Conservation (phyloP, 352 stramenopile species). For the Phytopythium kandeliae region DNA sequence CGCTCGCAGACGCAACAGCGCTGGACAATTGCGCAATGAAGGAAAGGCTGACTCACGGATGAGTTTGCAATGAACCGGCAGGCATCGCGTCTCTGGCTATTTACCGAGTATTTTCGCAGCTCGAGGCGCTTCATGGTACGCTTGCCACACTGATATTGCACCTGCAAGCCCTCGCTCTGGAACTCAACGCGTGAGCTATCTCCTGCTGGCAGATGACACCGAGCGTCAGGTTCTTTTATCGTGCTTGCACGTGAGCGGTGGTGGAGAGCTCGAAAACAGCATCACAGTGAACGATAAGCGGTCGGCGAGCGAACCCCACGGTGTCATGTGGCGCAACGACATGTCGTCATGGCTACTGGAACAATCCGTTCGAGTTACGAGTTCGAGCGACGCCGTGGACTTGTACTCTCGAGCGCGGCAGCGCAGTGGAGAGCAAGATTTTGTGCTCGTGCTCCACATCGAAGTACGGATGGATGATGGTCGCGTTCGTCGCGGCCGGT, state of each 20-base stretch:
- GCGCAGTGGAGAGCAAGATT: slow-evolving; percentile 18
- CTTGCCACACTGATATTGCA: not conserved
- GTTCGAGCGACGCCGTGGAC: slow-evolving; percentile 23
- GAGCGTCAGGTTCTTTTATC: slow-evolving; percentile 11
- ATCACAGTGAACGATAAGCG: not conserved
- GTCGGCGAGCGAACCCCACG: not conserved
- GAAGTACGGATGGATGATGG: slow-evolving; percentile 26
- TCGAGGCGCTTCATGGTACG: slow-evolving; percentile 8
- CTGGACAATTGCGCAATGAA: too few species aligned
- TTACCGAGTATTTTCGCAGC: slow-evolving; percentile 22
- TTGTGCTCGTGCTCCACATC: slow-evolving; percentile 38
- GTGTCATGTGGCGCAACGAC: not conserved
- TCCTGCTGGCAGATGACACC: not conserved
- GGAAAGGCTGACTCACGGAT: not conserved
- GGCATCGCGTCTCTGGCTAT: slow-evolving; percentile 34
- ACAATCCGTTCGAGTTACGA: slow-evolving; percentile 20
- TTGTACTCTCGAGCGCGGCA: slow-evolving; percentile 24
- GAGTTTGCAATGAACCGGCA: slow-evolving; percentile 1
- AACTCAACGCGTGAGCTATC: too few species aligned
- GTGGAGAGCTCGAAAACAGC: slow-evolving; percentile 9
- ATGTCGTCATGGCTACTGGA: slow-evolving; percentile 20
- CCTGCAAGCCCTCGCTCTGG: too few species aligned
- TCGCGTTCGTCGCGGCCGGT: slow-evolving; percentile 21
- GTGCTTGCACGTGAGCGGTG: slow-evolving; percentile 7
- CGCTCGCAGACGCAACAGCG: not conserved